Conservation (phyloP, 345 rosid species). For the Gossypium rotundifolium region DNA sequence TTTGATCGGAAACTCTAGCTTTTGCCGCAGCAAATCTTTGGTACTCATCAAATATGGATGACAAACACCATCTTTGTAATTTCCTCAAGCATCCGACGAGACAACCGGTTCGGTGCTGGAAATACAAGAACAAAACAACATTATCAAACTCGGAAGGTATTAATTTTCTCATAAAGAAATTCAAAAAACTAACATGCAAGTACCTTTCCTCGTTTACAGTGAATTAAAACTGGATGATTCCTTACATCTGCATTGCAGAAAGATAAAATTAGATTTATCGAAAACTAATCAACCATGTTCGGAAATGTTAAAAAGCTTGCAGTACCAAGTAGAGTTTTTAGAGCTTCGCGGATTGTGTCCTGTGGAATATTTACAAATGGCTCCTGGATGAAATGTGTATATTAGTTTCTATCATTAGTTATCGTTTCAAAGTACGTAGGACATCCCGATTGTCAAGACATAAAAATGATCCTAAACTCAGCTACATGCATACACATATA, state of each 20-base stretch:
- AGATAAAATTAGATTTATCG: background rate
- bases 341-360: constrained; percentile 78
- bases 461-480: background rate
- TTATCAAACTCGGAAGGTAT: background rate
- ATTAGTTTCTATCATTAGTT: constrained; percentile 8
- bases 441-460: background rate
- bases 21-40: constrained; percentile 88
- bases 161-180: constrained; percentile 1
- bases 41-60: constrained; percentile 87
- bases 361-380: constrained; percentile 76
- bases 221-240: constrained; percentile 89
- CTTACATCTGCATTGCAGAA: constrained; percentile 50
- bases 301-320: constrained; percentile 4
- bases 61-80: constrained; percentile 81
- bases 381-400: constrained; percentile 46
- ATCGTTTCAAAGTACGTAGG: background rate
- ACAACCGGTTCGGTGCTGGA: constrained; percentile 95
- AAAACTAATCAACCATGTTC: background rate
- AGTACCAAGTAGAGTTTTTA: constrained; percentile 77
- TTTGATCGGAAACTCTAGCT: constrained; percentile 89
- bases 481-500: background rate
- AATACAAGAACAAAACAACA: background rate
- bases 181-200: background rate
- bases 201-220: constrained; percentile 97
- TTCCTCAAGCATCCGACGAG: constrained; percentile 93